Evolutionary conservation across 345 rosid genomes (phyloP).

Genomic region (Brassica carinata): DNA sequence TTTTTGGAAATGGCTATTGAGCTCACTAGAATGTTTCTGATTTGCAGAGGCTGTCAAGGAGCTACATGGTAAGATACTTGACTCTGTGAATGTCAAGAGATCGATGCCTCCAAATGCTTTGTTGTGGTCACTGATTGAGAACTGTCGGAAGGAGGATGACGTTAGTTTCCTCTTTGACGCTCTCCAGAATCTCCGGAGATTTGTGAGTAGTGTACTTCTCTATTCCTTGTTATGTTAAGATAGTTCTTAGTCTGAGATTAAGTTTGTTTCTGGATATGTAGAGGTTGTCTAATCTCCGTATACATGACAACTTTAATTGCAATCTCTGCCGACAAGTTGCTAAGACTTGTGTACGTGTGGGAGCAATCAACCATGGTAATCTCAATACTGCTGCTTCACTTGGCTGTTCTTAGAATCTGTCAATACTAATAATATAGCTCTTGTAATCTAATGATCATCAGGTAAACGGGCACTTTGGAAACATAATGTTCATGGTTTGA

Average conservation of each 20-base stretch:
- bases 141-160: conserved; percentile 65
- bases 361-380: conserved; percentile 76
- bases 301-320: conserved; percentile 77
- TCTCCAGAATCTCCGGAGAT: conserved; percentile 69
- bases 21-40: neutral
- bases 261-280: conserved; percentile 44
- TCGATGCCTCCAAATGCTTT: conserved; percentile 90
- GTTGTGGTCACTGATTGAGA: conserved; percentile 79
- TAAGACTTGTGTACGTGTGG: conserved; percentile 71
- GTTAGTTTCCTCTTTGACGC: conserved; percentile 64
- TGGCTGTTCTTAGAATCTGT: neutral
- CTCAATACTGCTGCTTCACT: neutral
- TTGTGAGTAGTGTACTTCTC: conserved; percentile 57
- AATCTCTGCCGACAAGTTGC: conserved; percentile 80
- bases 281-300: conserved; percentile 85
- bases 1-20: neutral
- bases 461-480: conserved; percentile 75
- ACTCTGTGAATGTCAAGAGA: conserved; percentile 61
- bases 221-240: conserved; percentile 10
- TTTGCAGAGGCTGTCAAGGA: conserved; percentile 75
- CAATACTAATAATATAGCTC: neutral
- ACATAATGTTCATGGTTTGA: conserved; percentile 81
- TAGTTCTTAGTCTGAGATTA: neutral
- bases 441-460: conserved; percentile 18
- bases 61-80: conserved; percentile 58